phyloP scores from a whole-genome alignment of 352 stramenopile genomes.

The Globisporangium mamillatum region DNA sequence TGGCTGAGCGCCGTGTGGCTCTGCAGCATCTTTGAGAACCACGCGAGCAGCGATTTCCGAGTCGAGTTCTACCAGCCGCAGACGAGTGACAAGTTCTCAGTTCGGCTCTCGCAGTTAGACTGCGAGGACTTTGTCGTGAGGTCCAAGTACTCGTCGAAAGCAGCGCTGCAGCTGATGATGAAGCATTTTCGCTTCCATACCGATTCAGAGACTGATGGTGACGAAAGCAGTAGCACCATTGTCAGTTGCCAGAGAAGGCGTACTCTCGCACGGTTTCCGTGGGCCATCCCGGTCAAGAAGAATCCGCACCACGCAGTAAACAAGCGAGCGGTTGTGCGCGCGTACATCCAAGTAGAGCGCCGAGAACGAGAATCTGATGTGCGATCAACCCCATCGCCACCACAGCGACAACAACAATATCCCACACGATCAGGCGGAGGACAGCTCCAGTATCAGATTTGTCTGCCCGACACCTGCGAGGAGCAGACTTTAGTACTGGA shows the following conservation, averaged over 20 bases:
- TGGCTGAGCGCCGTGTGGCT: slow-evolving; percentile 30
- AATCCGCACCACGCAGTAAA: slow-evolving; percentile 39
- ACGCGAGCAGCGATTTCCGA: slow-evolving; percentile 20
- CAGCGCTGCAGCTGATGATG: slow-evolving; percentile 16
- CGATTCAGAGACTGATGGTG: slow-evolving; percentile 1
- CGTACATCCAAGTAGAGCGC: slow-evolving; percentile 62
- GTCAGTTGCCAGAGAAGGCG: slow-evolving; percentile 18
- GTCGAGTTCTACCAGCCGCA: slow-evolving; percentile 44
- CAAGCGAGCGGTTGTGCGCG: slow-evolving; percentile 34
- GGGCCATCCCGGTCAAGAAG: slow-evolving; percentile 31
- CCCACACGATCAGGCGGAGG: not conserved
- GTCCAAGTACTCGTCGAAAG: slow-evolving; percentile 11
- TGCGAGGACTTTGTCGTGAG: slow-evolving; percentile 26
- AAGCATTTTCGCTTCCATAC: slow-evolving; percentile 28
- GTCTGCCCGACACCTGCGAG: slow-evolving; percentile 44
- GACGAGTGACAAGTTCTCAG: slow-evolving; percentile 21
- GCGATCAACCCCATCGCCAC: not conserved
- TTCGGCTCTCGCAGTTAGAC: slow-evolving; percentile 22
- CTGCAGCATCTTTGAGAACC: slow-evolving; percentile 27
- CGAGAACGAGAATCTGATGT: slow-evolving; percentile 15
- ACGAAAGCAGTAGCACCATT: not conserved
- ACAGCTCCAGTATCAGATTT: slow-evolving; percentile 39
- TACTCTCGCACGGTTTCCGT: slow-evolving; percentile 42
- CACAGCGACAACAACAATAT: not conserved
- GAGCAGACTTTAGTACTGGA: slow-evolving; percentile 45